Base-by-base conservation (phyloP, 73 alveolate genomes). In the Symbiodinium natans region DNA sequence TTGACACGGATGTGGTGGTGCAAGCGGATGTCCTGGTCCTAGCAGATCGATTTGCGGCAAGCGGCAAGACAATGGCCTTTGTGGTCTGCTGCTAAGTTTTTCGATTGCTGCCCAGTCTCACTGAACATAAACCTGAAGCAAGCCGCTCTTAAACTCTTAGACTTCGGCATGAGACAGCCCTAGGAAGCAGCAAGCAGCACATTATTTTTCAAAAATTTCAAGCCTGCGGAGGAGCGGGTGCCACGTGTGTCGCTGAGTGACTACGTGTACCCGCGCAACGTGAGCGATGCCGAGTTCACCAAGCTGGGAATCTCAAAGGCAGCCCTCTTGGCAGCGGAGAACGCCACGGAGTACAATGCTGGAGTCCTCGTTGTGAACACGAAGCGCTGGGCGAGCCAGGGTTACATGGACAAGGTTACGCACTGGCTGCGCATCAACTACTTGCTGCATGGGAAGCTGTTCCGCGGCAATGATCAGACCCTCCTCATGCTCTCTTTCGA, bases 1-100 rank as follows among this genome's bases (percentile, higher is more conserved):
- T 74, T 74, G 84, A 74, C 84, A 74, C 84, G 31, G 84, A 74
- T 74, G 84, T 74, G 84, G 84, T 74, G 43, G 41, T 74, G 41
- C 84, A 74, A 29, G 17, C 41, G 29, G 84, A 74, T 74, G 84
- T 74, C n/a, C 41, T 74, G 84, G 42, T 74, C 0, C 27, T 74
- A 43, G 84, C 43, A 33, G 84, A 74, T 33, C 84, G 42, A 23
- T 33, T 74, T 41, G 84, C 84, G 3, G 48, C 84, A 74, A 74
- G 84, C 25, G 84, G 84, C 41, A 74, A 74, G 25, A 74, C 84
- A 6, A 74, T 74, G 84, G 84, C 84, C 2, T 74, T 74, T 29
- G 84, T 74, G 84, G 84, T 34, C 84, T 43, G 29, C 43, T 31
- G 25, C 84, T 74, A 11, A 74, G 84, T 43, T 31, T 74, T 11